These are phyloP conservation scores for Alternaria atra DNA, from an alignment of 2,329 filamentous ascomycete genomes.

Conservation along the genomic window DNA sequence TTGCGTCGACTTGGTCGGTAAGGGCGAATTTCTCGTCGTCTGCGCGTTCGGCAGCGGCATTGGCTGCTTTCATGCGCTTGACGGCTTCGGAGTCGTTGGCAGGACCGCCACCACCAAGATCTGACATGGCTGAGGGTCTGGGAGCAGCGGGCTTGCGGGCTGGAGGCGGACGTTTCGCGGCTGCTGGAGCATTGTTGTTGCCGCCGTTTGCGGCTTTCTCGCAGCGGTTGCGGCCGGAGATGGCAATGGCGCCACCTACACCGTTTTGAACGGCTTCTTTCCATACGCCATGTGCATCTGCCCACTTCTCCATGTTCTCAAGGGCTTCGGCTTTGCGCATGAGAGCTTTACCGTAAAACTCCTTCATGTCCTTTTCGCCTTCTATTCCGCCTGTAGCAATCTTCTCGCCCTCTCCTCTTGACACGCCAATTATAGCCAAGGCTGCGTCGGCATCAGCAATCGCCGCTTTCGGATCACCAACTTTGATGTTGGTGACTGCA, in stretches of 20 bases:
- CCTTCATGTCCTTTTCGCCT: conserved; percentile 81
- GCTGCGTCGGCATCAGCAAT: conserved; percentile 85
- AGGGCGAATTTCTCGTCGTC: conserved; percentile 95
- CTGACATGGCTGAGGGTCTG: conserved; percentile 54
- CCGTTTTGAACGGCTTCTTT: conserved; percentile 82
- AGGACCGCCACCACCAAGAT: conserved; percentile 51
- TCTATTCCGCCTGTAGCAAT: conserved; percentile 72
- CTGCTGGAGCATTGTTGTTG: conserved; percentile 25
- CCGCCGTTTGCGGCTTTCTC: conserved; percentile 75
- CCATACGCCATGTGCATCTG: conserved; percentile 83
- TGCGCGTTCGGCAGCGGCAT: conserved; percentile 82
- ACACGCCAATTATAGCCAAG: conserved; percentile 79
- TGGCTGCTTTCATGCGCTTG: conserved; percentile 80
- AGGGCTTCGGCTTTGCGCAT: conserved; percentile 95
- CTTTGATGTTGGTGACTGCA: conserved; percentile 88
- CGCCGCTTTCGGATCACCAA: conserved; percentile 87
- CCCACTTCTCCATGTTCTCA: conserved; percentile 95
- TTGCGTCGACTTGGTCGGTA: conserved; percentile 83
- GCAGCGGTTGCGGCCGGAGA: conserved; percentile 86
- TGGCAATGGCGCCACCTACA: conserved; percentile 83
- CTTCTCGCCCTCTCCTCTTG: conserved; percentile 79
- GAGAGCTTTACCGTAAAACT: conserved; percentile 91
- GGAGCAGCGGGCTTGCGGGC: conserved; percentile 37
- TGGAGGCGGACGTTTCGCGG: conserved; percentile 37
- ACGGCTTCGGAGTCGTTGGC: conserved; percentile 76